A percentile compares a stretch with the other conserved stretches of the same genome.
These are phyloP conservation scores for Pleurotus cornucopiae DNA, from an alignment of 768 basidiomycete genomes.

Conservation along the genomic window DNA sequence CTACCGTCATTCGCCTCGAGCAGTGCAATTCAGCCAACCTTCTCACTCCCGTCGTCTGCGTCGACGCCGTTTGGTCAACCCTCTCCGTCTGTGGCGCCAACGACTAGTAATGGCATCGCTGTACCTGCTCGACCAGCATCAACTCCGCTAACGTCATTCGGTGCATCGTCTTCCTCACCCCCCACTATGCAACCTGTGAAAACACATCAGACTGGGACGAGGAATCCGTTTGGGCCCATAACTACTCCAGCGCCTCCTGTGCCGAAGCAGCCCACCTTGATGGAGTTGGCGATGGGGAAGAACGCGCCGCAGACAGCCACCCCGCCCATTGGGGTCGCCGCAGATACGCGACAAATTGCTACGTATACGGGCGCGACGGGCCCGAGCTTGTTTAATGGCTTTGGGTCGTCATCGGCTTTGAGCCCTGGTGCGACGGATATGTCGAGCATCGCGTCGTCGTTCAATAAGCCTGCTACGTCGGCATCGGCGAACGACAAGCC, in stretches of 20 bases:
- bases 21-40: constrained; percentile 16
- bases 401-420: constrained; percentile 35
- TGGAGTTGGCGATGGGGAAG: constrained; percentile 65
- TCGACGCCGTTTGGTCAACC: constrained; percentile 21
- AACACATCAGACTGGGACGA: constrained; percentile 89
- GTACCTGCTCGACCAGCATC: constrained; percentile 64
- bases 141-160: constrained; percentile 55
- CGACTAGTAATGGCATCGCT: constrained; percentile 15
- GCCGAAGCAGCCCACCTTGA: constrained; percentile 75
- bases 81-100: constrained; percentile 13
- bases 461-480: constrained; percentile 35
- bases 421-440: constrained; percentile 51
- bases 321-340: constrained; percentile 15
- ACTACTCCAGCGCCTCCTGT: constrained; percentile 58
- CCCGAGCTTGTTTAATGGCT: constrained; percentile 28
- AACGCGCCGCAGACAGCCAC: constrained; percentile 9
- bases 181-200: constrained; percentile 61
- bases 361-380: constrained; percentile 16
- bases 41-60: constrained; percentile 15
- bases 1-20: constrained; percentile 4
- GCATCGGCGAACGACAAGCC: constrained; percentile 9
- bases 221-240: constrained; percentile 90
- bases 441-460: constrained; percentile 71
- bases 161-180: constrained; percentile 29
- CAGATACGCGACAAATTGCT: constrained; percentile 16